Evolutionary conservation across 1,284 basidiomycete species (phyloP).

Genomic region (Puccinia triticina): DNA sequence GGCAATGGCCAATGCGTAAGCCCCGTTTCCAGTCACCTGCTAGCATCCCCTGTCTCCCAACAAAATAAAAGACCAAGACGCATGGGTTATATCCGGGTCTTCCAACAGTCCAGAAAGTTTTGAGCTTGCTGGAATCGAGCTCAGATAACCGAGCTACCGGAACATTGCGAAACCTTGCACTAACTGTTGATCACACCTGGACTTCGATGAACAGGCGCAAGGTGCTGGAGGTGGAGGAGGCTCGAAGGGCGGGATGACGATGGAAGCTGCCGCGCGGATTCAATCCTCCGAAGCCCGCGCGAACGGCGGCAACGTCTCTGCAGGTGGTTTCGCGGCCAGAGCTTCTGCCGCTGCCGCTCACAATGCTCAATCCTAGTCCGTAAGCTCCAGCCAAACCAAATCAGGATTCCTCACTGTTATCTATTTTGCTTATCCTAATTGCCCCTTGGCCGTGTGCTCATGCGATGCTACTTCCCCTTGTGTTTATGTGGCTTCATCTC

Average conservation of each 20-base stretch:
- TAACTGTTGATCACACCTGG: neutral
- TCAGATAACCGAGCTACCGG: neutral
- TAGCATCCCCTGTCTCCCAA: neutral
- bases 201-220: neutral
- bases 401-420: neutral
- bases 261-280: conserved; percentile 1
- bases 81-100: no score
- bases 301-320: neutral
- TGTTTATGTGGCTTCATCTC: neutral
- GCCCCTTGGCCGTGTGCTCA: neutral
- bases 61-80: no score
- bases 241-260: neutral
- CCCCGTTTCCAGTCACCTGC: neutral
- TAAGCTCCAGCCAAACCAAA: neutral
- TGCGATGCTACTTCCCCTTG: neutral
- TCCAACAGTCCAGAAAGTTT: no score
- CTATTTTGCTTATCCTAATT: neutral
- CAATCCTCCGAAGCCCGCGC: conserved; percentile 10
- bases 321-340: conserved; percentile 2
- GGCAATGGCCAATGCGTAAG: neutral
- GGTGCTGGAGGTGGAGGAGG: neutral
- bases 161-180: neutral
- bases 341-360: neutral
- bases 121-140: no score
- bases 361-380: neutral